Conservation (phyloP, 805 yeast genomes). For the Lipomyces starkeyi region DNA sequence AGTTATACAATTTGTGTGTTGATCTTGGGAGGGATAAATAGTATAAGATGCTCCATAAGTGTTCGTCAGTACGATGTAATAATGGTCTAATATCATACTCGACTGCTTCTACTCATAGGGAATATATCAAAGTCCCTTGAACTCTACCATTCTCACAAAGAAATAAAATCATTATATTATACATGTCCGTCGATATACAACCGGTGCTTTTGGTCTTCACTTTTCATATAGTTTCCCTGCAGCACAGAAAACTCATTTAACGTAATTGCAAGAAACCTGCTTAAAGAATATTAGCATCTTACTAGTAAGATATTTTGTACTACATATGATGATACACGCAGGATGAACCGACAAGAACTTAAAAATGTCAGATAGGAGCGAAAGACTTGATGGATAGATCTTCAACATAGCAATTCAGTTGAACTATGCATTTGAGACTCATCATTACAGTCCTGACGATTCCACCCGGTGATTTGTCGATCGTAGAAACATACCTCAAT, state of each 20-base stretch:
- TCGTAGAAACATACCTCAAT: neutral
- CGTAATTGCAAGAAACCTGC: too few species aligned
- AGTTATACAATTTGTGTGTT: neutral
- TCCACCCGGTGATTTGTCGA: neutral
- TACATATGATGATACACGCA: neutral
- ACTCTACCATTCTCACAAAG: neutral
- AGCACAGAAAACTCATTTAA: too few species aligned
- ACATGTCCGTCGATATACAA: too few species aligned
- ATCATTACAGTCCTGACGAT: conserved; percentile 13
- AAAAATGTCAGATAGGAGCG: conserved; percentile 34
- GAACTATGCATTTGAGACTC: conserved; percentile 31
- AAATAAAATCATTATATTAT: neutral
- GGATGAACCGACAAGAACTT: neutral
- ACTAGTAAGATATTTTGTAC: too few species aligned
- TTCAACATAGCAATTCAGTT: conserved; percentile 32
- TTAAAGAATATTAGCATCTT: too few species aligned
- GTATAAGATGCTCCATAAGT: neutral
- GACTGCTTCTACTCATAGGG: neutral
- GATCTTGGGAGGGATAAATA: neutral
- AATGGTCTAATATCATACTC: neutral
- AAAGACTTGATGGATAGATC: conserved; percentile 29
- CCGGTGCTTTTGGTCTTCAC: too few species aligned
- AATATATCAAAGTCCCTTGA: neutral
- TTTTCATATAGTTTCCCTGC: too few species aligned
- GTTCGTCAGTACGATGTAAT: neutral